phyloP scores from a whole-genome alignment of 495 filamentous ascomycete genomes.

The Penicillium alfredii region DNA sequence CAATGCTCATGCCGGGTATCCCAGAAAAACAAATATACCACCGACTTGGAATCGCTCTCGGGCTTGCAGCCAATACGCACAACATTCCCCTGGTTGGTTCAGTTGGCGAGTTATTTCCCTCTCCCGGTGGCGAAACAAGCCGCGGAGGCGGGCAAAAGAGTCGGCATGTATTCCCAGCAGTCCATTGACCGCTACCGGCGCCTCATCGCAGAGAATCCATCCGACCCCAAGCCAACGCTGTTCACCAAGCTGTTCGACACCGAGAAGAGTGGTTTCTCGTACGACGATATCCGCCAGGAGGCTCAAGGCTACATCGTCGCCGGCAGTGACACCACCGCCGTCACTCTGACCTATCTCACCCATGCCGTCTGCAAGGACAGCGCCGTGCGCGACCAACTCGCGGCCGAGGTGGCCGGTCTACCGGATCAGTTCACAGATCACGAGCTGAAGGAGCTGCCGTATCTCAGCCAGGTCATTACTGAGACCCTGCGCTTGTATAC shows the following conservation, averaged over 20 bases:
- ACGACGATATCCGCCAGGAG: slow-evolving; percentile 35
- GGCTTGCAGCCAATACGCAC: slow-evolving; percentile 24
- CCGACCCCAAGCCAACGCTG: slow-evolving; percentile 34
- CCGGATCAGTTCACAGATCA: slow-evolving; percentile 29
- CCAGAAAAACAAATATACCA: slow-evolving; percentile 39
- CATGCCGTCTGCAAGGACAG: slow-evolving; percentile 29
- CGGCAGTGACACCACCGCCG: slow-evolving; percentile 46
- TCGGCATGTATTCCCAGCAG: slow-evolving; percentile 30
- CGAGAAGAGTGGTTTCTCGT: slow-evolving; percentile 29
- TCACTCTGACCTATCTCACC: slow-evolving; percentile 37
- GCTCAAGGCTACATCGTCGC: slow-evolving; percentile 46
- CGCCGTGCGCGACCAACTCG: slow-evolving; percentile 30
- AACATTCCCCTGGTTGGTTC: slow-evolving; percentile 28
- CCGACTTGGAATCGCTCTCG: slow-evolving; percentile 28
- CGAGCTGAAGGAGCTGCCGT: slow-evolving; percentile 34
- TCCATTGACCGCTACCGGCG: slow-evolving; percentile 38
- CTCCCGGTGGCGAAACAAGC: slow-evolving; percentile 19
- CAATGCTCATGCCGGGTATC: not conserved
- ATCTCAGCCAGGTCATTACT: slow-evolving; percentile 33
- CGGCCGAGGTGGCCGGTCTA: slow-evolving; percentile 35
- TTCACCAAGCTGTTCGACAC: slow-evolving; percentile 44
- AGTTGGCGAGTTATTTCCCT: slow-evolving; percentile 9
- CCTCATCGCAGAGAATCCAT: slow-evolving; percentile 32
- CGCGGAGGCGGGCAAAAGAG: slow-evolving; percentile 47
- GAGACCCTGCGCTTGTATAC: slow-evolving; percentile 53